A percentile compares a stretch with the other conserved stretches of the same genome.
Conservation (phyloP, 805 yeast genomes). For the Alloascoidea africana region DNA sequence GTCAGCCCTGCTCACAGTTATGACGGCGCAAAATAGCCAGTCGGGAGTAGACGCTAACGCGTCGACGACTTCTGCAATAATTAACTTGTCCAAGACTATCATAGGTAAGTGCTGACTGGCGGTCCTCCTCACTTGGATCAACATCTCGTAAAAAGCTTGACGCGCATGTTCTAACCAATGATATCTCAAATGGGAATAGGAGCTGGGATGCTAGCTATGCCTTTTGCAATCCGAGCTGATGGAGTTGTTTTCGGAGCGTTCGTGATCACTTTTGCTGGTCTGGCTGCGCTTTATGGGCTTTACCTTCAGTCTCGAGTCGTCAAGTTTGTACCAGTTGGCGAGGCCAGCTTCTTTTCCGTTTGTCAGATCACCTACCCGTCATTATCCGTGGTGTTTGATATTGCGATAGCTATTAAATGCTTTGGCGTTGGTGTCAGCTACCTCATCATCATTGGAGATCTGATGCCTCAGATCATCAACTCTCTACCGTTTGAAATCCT, state of each 20-base stretch:
- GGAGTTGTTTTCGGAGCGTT: slow-evolving; percentile 42
- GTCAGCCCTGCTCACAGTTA: too few relatives aligned
- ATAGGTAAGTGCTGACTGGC: background rate
- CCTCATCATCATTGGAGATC: slow-evolving; percentile 57
- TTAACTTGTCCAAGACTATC: background rate
- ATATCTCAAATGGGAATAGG: too few relatives aligned
- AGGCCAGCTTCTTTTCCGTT: slow-evolving; percentile 55
- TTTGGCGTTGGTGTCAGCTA: slow-evolving; percentile 72
- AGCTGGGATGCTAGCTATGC: slow-evolving; percentile 68
- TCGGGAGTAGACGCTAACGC: too few relatives aligned
- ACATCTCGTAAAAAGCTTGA: too few relatives aligned
- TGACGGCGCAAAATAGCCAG: too few relatives aligned
- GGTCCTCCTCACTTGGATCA: too few relatives aligned
- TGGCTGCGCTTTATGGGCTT: slow-evolving; percentile 52
- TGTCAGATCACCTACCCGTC: slow-evolving; percentile 58
- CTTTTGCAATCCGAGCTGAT: slow-evolving; percentile 50
- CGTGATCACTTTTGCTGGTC: slow-evolving; percentile 45
- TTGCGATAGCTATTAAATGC: slow-evolving; percentile 64
- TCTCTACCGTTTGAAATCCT: background rate
- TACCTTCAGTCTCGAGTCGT: slow-evolving; percentile 47
- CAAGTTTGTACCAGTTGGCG: slow-evolving; percentile 35
- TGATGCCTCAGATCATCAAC: slow-evolving; percentile 41
- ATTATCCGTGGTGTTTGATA: slow-evolving; percentile 49
- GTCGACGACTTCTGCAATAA: background rate
- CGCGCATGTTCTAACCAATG: too few relatives aligned